Percentiles rank a stretch among this genome's conserved stretches.
These are phyloP conservation scores for Phytophthora boehmeriae DNA, from an alignment of 352 stramenopile genomes.

Conservation along the genomic window DNA sequence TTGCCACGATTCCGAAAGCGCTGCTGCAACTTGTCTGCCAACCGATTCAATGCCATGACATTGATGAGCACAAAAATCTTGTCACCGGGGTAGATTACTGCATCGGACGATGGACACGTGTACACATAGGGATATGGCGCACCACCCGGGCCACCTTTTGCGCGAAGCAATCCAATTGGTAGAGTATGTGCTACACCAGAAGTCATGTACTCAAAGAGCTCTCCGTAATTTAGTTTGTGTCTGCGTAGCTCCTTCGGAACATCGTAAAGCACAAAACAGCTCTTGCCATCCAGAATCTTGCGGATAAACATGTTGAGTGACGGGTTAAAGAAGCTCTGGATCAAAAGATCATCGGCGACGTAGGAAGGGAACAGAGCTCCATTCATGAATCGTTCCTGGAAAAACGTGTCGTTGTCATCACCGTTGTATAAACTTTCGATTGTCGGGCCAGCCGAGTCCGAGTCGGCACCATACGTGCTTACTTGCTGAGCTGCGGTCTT, in stretches of 20 bases:
- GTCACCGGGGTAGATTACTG: constrained; percentile 68
- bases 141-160: constrained; percentile 45
- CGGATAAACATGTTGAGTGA: constrained; percentile 86
- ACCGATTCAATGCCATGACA: constrained; percentile 66
- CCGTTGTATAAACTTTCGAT: constrained; percentile 45
- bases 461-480: constrained; percentile 35
- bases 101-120: constrained; percentile 68
- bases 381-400: constrained; percentile 87
- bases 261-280: constrained; percentile 86
- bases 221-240: constrained; percentile 58
- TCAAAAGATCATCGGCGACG: constrained; percentile 80
- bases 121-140: constrained; percentile 84
- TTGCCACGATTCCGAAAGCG: constrained; percentile 58
- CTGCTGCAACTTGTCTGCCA: constrained; percentile 81
- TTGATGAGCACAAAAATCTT: constrained; percentile 88
- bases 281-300: constrained; percentile 84
- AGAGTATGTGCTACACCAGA: constrained; percentile 68
- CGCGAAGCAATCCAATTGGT: constrained; percentile 79
- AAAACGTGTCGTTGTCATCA: constrained; percentile 80
- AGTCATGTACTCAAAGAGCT: constrained; percentile 84
- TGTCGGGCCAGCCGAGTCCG: constrained; percentile 2
- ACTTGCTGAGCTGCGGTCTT: constrained; percentile 61
- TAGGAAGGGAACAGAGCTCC: constrained; percentile 82
- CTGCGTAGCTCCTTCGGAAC: constrained; percentile 62
- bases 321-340: constrained; percentile 89